Evolutionary conservation across 2,329 filamentous ascomycete species (phyloP), one percentile per base, ranked within the genome.

Genomic region (Pestalotiopsis sp.): DNA sequence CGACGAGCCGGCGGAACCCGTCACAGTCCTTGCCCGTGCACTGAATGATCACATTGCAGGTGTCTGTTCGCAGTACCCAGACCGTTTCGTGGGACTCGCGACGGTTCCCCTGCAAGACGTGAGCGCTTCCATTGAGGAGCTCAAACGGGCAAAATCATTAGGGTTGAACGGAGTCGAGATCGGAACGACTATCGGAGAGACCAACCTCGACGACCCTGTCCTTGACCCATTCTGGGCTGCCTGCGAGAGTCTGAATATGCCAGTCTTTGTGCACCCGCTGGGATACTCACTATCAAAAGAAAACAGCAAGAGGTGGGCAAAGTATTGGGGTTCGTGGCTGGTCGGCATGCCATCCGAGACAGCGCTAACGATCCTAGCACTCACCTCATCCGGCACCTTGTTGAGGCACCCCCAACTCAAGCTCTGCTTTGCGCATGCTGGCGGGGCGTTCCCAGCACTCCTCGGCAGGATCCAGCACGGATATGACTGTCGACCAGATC

Each of bases 291-390:
- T 79, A 60, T 72, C 74, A 25, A 74, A 74, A 67, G 78, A 80
- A 68, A 79, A 79, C 64, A 55, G 65, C 45, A 72, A 71, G 17
- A 70, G 78, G 9, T 80, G 78, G 78, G 73, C 67, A 12, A 73
- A 73, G 61, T 78, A 79, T 61, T 80, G 78, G 77, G 72, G 74
- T 14, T 74, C 73, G 2, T 80, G 78, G 78, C 71, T 80, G 2
- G 76, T 80, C 2, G 78, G 78, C 52, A 80, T 80, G 78, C 78
- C 78, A 23, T 76, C 71, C 45, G 78, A 80, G 71, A 80, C 78
- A 20, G 78, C 78, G 4, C 70, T 80, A 64, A 74, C 78, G 12
- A 76, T 79, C 61, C 76, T 78, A 25, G 73, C 73, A 41, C 67
- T 80, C 9, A 77, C 74, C n/a, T 74, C 74, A 2, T 76, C 76